These are phyloP conservation scores for Phylloporus sp. DNA, from an alignment of 768 basidiomycete genomes.

Conservation along the genomic window DNA sequence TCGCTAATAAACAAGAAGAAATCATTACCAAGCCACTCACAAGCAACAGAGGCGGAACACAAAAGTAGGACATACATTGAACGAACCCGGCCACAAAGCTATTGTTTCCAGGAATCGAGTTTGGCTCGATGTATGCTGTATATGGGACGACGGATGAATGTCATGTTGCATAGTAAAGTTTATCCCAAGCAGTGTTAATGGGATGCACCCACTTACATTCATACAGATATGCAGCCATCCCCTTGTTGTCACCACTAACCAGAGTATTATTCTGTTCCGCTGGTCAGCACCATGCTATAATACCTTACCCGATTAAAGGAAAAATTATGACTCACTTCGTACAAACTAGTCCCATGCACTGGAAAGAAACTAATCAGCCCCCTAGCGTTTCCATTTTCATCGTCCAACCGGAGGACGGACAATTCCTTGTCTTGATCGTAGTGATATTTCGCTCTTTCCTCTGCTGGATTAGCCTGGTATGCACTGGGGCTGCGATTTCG, in stretches of 20 bases:
- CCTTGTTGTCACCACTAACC: conserved; percentile 81
- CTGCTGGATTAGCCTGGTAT: conserved; percentile 70
- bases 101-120: conserved; percentile 61
- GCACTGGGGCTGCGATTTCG: conserved; percentile 74
- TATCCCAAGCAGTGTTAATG: neutral
- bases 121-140: conserved; percentile 60
- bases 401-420: conserved; percentile 64
- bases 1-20: conserved; percentile 42
- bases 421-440: conserved; percentile 75
- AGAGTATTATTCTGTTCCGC: conserved; percentile 67
- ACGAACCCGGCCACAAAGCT: conserved; percentile 73
- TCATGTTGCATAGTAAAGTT: neutral
- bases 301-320: neutral
- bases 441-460: conserved; percentile 62
- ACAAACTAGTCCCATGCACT: conserved; percentile 79
- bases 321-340: conserved; percentile 43
- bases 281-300: neutral
- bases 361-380: conserved; percentile 75
- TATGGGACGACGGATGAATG: neutral
- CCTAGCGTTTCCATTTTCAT: conserved; percentile 50
- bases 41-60: neutral
- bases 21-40: neutral
- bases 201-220: conserved; percentile 47
- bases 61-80: conserved; percentile 51
- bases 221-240: conserved; percentile 79